Percentiles rank a stretch among this genome's conserved stretches.
Evolutionary conservation across 345 rosid genomes (phyloP).

Genomic region (Ceriops zippeliana): DNA sequence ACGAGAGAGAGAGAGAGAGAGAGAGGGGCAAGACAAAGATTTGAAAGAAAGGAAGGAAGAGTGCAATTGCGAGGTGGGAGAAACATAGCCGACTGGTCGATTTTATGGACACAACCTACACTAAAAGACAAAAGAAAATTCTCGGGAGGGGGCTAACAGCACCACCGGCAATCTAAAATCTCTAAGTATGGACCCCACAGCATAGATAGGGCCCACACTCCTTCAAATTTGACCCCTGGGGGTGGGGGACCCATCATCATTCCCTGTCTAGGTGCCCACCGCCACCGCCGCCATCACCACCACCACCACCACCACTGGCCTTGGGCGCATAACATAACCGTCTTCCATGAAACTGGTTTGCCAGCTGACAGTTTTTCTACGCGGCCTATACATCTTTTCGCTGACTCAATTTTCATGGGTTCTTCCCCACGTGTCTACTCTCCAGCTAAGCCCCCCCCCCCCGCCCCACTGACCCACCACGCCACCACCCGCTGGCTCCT

Average conservation of each 20-base stretch:
- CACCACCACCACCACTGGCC: neutral
- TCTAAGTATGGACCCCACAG: neutral
- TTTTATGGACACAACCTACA: constrained; percentile 14
- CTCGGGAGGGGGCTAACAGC: neutral
- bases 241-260: neutral
- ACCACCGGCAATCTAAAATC: neutral
- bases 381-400: constrained; percentile 24
- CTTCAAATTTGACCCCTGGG: neutral
- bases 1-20: neutral
- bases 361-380: constrained; percentile 5
- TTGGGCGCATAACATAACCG: neutral
- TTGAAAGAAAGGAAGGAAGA: neutral
- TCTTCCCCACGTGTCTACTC: constrained; percentile 17
- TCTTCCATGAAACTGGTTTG: neutral
- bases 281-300: neutral
- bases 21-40: neutral
- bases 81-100: neutral
- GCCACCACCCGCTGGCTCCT: too few species aligned
- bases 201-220: neutral
- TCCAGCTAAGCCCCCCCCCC: neutral
- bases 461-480: too few species aligned
- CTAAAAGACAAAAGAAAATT: constrained; percentile 2
- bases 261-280: neutral
- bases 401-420: constrained; percentile 4
- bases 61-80: neutral